Base-by-base conservation (phyloP, 2,329 filamentous ascomycete species). In the Exophiala sp. region DNA sequence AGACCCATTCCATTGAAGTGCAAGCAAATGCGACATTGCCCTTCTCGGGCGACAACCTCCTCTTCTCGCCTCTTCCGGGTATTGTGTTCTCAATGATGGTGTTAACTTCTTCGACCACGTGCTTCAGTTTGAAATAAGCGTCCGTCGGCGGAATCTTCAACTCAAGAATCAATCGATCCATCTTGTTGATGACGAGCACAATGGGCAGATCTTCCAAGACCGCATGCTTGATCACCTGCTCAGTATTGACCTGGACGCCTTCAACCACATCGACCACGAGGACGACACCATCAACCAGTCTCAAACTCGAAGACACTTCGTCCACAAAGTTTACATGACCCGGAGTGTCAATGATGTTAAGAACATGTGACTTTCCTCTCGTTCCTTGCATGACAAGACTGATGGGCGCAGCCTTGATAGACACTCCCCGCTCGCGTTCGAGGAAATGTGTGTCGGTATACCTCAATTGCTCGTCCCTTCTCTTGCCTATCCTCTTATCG, bases 321-420 rank as follows among this genome's bases (percentile, higher is more conserved):
- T 99, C 94, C 39, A 95, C 92, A 69, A 99, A 99, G 71, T 99
- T 96, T 67, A 97, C 94, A 69, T 99, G 94, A 5, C 94, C 94
- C 0, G 94, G 94, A 1, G 94, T 99, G 72, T 99, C 94, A 54
- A 99, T 78, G 51, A 99, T 85, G 72, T 97, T 97, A 74, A 99
- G 76, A 2, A 99, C 79, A 73, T 97, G 91, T 34, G 91, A 97
- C 73, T 99, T 99, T 49, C 90, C 89, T 70, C 88, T 90, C 7
- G 90, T 91, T 63, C 84, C 88, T 65, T 89, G 90, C 52, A 99
- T 77, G 35, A 97, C 86, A 62, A 99, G 75, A 67, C 88, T 96
- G 91, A 99, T 97, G 5, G 94, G 92, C 14, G 91, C 86, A 4
- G 91, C 81, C 72, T 99, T 99, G 66, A 96, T 86, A 0, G 94